A percentile compares a stretch with the other conserved stretches of the same genome.
Conservation (phyloP, 1,284 basidiomycete genomes). For the Leccinum brunneo-olivaceum region DNA sequence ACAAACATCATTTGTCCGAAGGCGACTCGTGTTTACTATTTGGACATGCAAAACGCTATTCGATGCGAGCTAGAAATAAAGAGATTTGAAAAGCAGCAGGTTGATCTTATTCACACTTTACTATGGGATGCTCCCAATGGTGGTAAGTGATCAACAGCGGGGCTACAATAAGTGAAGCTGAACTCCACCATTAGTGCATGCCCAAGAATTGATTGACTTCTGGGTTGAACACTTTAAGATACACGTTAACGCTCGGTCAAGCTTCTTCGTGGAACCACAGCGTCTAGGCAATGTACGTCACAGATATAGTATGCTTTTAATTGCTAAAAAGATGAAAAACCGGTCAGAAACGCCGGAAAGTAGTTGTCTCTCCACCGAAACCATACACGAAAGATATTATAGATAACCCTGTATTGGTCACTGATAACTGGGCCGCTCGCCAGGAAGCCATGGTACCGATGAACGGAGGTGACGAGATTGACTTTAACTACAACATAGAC, state of each 20-base stretch:
- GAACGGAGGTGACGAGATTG: conserved; percentile 14
- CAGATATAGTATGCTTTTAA: conserved; percentile 1
- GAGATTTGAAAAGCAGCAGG: conserved; percentile 49
- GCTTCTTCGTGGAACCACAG: conserved; percentile 37
- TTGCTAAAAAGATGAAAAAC: conserved; percentile 14
- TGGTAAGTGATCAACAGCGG: conserved; percentile 38
- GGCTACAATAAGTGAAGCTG: conserved; percentile 3
- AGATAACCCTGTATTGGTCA: neutral
- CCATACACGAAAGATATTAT: neutral
- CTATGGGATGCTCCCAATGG: conserved; percentile 62
- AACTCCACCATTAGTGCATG: conserved; percentile 43
- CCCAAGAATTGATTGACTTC: conserved; percentile 57
- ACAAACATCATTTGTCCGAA: conserved; percentile 21
- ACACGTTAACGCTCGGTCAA: conserved; percentile 57
- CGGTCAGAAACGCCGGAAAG: conserved; percentile 24
- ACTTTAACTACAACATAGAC: conserved; percentile 21
- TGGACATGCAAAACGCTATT: conserved; percentile 52
- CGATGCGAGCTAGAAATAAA: conserved; percentile 47
- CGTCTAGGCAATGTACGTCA: conserved; percentile 21
- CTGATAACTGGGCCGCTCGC: conserved; percentile 5
- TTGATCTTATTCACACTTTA: conserved; percentile 51
- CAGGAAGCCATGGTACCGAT: conserved; percentile 5
- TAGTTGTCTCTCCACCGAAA: conserved; percentile 5
- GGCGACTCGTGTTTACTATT: conserved; percentile 61
- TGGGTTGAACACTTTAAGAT: conserved; percentile 66